Evolutionary conservation across 371 early-diverging fungal species (phyloP).

Genomic region (Mucor lusitanicus): DNA sequence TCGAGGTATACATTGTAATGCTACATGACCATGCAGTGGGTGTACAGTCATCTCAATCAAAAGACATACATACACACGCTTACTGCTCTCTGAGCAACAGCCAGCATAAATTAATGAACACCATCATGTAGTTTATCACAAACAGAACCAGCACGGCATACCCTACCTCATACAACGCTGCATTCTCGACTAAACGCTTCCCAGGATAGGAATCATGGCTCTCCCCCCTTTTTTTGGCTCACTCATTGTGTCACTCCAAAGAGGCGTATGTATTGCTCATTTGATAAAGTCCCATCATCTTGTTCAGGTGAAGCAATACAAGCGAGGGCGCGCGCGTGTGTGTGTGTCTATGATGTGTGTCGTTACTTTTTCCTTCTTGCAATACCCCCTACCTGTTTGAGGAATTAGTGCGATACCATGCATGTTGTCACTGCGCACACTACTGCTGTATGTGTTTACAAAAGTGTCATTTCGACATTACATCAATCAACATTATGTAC

Average conservation of each 20-base stretch:
- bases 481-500: background rate
- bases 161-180: background rate
- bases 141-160: constrained; percentile 14
- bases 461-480: background rate
- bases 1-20: background rate
- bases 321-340: no score
- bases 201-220: background rate
- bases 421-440: background rate
- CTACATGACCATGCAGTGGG: background rate
- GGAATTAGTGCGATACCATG: background rate
- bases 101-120: background rate
- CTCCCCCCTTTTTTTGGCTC: background rate
- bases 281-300: background rate
- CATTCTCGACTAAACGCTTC: background rate
- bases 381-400: background rate
- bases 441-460: no score
- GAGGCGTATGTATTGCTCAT: background rate
- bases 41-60: background rate
- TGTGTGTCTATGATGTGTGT: background rate
- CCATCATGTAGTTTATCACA: constrained; percentile 13
- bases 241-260: background rate
- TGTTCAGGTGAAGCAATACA: no score
- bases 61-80: background rate
- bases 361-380: background rate
- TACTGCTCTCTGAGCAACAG: background rate